Conservation (phyloP, 768 basidiomycete species). For the Cystobasidium onofrii region DNA sequence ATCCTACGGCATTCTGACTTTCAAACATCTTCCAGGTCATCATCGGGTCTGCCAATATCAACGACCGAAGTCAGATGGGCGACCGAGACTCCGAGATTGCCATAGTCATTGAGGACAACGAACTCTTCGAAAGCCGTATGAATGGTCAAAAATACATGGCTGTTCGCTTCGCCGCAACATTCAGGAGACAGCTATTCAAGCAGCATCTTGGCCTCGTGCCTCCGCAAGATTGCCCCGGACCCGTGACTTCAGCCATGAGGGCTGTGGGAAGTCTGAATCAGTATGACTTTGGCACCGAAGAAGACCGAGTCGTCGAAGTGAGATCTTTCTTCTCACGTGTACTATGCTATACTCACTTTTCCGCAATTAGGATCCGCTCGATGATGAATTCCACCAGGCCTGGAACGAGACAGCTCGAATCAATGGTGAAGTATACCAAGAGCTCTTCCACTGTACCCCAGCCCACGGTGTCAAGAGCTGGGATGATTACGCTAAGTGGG, state of each 20-base stretch:
- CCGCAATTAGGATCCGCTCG: conserved; percentile 38
- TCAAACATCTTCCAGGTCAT: conserved; percentile 53
- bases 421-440: conserved; percentile 36
- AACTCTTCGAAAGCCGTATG: conserved; percentile 54
- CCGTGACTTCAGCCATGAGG: conserved; percentile 34
- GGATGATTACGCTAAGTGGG: conserved; percentile 33
- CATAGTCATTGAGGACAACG: conserved; percentile 78
- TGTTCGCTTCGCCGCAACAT: conserved; percentile 68
- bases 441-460: conserved; percentile 39
- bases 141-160: conserved; percentile 46
- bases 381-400: conserved; percentile 31
- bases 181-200: conserved; percentile 70
- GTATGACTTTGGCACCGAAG: conserved; percentile 24
- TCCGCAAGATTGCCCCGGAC: conserved; percentile 55
- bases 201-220: conserved; percentile 54
- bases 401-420: conserved; percentile 35
- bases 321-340: not conserved
- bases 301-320: conserved; percentile 36
- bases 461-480: conserved; percentile 31
- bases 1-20: conserved; percentile 4
- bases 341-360: not conserved
- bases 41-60: conserved; percentile 88
- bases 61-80: conserved; percentile 68
- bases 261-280: conserved; percentile 30
- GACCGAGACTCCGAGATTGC: conserved; percentile 67